Base-by-base conservation (phyloP, 257 asterid species). In the Linderniella brevidens region DNA sequence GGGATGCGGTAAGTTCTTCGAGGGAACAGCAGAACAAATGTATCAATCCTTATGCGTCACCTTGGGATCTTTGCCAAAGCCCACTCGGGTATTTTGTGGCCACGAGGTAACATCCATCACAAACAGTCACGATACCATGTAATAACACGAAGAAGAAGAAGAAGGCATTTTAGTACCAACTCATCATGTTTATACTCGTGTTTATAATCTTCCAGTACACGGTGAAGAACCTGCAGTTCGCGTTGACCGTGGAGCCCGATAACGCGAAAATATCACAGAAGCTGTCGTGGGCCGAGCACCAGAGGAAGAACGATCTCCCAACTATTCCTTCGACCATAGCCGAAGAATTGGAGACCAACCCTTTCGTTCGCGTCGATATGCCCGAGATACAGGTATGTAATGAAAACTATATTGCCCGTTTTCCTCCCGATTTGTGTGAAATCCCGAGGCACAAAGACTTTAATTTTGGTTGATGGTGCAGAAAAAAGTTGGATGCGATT, bases 1-100 rank as follows among this genome's bases (percentile, higher is more conserved):
- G 68, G 97, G 95, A 36, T 88, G 97, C 57, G 97, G 97, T 10
- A 88, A 70, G 78, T 80, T 88, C 58, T 83, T 80, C 36, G 93
- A 88, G 67, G 95, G 97, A 75, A 88, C 86, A 57, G 92, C 97
- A 42, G 92, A 78, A 53, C 93, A 83, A 59, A 87, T 87, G 97
- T 76, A 88, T 70, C 84, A 78, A 36, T 83, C 97, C 10, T 71
- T 88, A n/a, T 80, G 95, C 64, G 77, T 67, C 66, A 87, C 86
- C 49, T 70, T 87, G 37, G 78, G 72, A 58, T 80, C 97, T 20
- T 70, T 87, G 68, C 95, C 97, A 1, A 80, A 83, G 70, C 93
- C 80, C 50, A 87, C 97, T 57, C 75, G 56, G 62, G 93, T 87
- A 12, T 87, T 64, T 60, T 83, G 97, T 64, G 97, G 93, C 55